These are phyloP conservation scores for Ophiostoma australiae DNA, from an alignment of 2,329 filamentous ascomycete genomes.

Conservation along the genomic window DNA sequence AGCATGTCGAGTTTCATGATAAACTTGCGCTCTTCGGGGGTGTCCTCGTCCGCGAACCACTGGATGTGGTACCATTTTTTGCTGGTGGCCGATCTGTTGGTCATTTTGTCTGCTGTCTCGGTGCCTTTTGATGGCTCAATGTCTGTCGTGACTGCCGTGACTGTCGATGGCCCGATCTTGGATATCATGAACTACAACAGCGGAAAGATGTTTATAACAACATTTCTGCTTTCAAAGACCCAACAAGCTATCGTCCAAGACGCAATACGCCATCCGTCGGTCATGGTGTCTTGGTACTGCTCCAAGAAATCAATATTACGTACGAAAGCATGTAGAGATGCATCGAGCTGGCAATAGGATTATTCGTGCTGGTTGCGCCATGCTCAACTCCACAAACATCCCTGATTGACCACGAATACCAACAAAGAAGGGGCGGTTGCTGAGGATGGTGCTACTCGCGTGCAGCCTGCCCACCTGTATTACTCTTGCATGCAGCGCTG, in stretches of 20 bases:
- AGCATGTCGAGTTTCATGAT: slow-evolving; percentile 53
- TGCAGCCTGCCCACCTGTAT: background rate
- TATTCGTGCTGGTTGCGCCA: background rate
- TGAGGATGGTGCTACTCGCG: background rate
- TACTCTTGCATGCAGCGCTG: background rate
- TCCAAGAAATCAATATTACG: background rate
- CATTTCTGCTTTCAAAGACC: background rate
- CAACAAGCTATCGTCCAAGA: background rate
- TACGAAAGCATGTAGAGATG: background rate
- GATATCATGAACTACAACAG: background rate
- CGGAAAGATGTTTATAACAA: background rate
- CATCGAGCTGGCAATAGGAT: background rate
- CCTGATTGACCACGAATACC: background rate
- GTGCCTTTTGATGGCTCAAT: background rate
- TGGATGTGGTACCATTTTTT: slow-evolving; percentile 35
- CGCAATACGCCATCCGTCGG: background rate
- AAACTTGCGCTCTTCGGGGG: slow-evolving; percentile 45
- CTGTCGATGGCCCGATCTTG: background rate
- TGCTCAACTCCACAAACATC: background rate
- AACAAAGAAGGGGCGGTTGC: background rate
- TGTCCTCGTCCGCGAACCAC: slow-evolving; percentile 49
- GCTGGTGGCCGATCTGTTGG: background rate
- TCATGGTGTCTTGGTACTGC: background rate
- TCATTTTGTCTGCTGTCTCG: background rate
- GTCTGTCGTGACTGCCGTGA: background rate